Base-by-base conservation (phyloP, 2,329 filamentous ascomycete genomes). In the Xylariaceae sp. region DNA sequence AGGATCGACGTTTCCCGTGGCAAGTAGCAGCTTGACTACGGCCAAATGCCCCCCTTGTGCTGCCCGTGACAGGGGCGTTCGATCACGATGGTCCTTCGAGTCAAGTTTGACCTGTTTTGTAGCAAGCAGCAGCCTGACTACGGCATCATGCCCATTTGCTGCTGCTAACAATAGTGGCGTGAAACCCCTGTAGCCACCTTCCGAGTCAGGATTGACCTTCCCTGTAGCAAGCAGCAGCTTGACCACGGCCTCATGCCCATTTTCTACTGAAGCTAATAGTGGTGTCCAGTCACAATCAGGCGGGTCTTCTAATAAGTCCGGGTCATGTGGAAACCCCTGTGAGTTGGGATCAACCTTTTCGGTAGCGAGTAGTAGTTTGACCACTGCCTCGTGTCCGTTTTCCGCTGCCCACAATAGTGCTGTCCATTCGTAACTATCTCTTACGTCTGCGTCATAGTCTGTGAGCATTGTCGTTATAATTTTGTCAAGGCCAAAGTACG, bases 241-340 rank as follows among this genome's bases (percentile, higher is more conserved):
- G 18, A 49, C 49, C 18, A 51, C 19, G 15, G 49, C 42, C 22
- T 40, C 22, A 21, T 51, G 41, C 9, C 42, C 42, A 7, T 43
- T 43, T 1, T 36, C 3, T 37, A 26, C 29, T 21, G 48, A 39
- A 22, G 18, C 9, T 32, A 13, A 22, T 26, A 52, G 42, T 16
- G 49, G 47, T 22, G 39, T 42, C 15, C 16, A 9, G 9, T n/a
- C n/a, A n/a, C n/a, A n/a, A n/a, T n/a, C n/a, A n/a, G n/a, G n/a
- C n/a, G n/a, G n/a, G n/a, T n/a, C n/a, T n/a, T n/a, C n/a, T n/a
- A 19, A 15, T 30, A 13, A 8, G 2, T 19, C 26, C 8, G 26
- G 26, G 4, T 8, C 26, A 26, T 26, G 5, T 26, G 26, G 8
- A 26, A 8, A 26, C 26, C 9, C 18, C 13, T 29, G n/a, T 2